Evolutionary conservation across 768 basidiomycete species (phyloP), one percentile per base, ranked within the genome.

Genomic region (Leccinum obscurum): DNA sequence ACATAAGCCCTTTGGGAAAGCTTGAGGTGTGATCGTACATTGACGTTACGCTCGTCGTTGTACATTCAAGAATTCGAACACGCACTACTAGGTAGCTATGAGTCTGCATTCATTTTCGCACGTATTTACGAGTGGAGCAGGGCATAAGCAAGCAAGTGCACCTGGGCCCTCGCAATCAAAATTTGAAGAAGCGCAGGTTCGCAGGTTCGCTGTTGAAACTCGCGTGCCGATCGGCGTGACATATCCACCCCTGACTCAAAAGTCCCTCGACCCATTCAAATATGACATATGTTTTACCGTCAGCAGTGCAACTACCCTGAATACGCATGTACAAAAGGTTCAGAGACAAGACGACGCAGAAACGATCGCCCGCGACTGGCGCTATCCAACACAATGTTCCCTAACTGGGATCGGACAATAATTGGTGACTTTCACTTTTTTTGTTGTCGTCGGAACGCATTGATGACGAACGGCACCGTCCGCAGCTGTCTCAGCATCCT

Each of bases 401-500:
- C 62, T 7, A 4, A 24, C 53, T 68, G 67, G 67, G 26, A 49
- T 44, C 32, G 37, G 56, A 14, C 35, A 13, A 13, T 66, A 5
- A 61, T 68, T 4, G 67, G 67, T 68, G 35, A 61, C 13, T 48
- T 52, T 39, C 39, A 11, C 28, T 0, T 48, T 24, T 24, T 34
- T 44, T 37, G 30, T 30, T 30, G 30, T 9, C 6, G 34, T 15
- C 8, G 7, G 17, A 11, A 46, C 28, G 5, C 14, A 20, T 58
- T 55, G 52, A 56, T 41, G 37, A 57, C 13, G n/a, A 61, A 66
- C 57, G 11, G 7, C 15, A 8, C 17, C 14, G 13, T 30, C 22
- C 22, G 1, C 44, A 69, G 71, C 50, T 14, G 24, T 62, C 22
- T 60, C 66, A 4, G 53, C 20, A 9, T 62, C 63, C 35, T 64